Evolutionary conservation across 352 stramenopile genomes (phyloP), one percentile per base, ranked within the genome.

Genomic region (Phytophthora pinifolia): DNA sequence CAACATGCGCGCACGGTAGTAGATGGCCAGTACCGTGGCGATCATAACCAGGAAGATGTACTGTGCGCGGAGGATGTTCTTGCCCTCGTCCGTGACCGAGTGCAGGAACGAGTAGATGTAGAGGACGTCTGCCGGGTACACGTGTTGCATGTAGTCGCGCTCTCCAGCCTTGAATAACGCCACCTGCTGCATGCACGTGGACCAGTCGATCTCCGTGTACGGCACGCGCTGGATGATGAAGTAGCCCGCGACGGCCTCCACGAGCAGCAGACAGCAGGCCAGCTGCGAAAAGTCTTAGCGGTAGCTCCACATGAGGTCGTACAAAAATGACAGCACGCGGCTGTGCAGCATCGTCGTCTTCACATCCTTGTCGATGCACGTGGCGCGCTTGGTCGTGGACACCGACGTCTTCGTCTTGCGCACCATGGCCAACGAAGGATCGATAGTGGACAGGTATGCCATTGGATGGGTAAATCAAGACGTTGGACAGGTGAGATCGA

Each of bases 171-270:
- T 82, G 64, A 97, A 96, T 27, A 82, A 65, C 54, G 88, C 79
- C 22, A 99, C 96, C 72, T 99, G 92, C 80, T 99, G 79, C 97
- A 99, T 99, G 79, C 99, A 99, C 13, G 97, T 96, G 58, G 90
- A 83, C 96, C 96, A 99, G 74, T 99, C 97, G 62, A 99, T 99
- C 78, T 99, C 96, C 34, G 97, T 99, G 77, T 99, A 94, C 0
- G 82, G 72, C 36, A 94, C 70, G 54, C 79, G 62, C 54, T 94
- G 82, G 67, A 94, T 94, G 57, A 94, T 90, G 41, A 91, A 7
- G 56, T 90, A 80, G 52, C 82, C 82, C 6, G 85, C 45, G 36
- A 75, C 62, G 6, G 75, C 78, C 39, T 94, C 84, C 0, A 52
- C 48, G 9, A 89, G 53, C 49, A 94, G 51, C 41, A 94, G 62